Base-by-base conservation (phyloP, 371 early-diverging fungal genomes). In the Blakeslea trispora region DNA sequence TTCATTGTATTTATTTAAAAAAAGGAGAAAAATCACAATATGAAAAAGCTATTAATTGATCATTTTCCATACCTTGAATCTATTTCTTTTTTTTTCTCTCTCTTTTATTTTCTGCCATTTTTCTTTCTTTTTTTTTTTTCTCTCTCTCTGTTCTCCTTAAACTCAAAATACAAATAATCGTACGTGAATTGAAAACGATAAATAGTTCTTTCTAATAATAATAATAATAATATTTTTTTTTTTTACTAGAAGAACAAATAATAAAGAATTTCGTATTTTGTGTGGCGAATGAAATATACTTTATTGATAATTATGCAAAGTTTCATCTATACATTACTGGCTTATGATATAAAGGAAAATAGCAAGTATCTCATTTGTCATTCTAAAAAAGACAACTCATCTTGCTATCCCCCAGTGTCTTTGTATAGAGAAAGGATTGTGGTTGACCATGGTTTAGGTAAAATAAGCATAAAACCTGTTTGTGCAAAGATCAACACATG, bases 391-490 rank as follows among this genome's bases (percentile, higher is more conserved):
- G n/a, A n/a, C 7, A 28, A 28, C 28, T 28, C 3, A 28, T 5
- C 7, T 7, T 28, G 28, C 7, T 7, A 21, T 45, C 22, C 6
- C n/a, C 5, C 19, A 47, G 41, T 42, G 31, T 14, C 28, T n/a
- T 18, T 28, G 10, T 40, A 19, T 9, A 31, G 42, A 53, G 58
- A 59, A 45, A 58, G 41, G 35, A 52, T 44, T 4, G 55, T 51
- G 15, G 46, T 64, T 31, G 55, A 59, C 35, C 59, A 64, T 59
- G 64, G 64, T 22, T 52, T 64, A 48, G 55, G 64, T 59, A 64
- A 31, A 37, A 37, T 37, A 3, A 3, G 3, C n/a, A 31, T 31
- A 52, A 50, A 51, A 50, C 51, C 51, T 41, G 51, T 48, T 45
- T 50, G 37, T 41, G 24, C 9, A 37, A 14, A 37, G 37, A 37